Base-by-base conservation (phyloP, 1,284 basidiomycete genomes). In the Tremellales sp. region DNA sequence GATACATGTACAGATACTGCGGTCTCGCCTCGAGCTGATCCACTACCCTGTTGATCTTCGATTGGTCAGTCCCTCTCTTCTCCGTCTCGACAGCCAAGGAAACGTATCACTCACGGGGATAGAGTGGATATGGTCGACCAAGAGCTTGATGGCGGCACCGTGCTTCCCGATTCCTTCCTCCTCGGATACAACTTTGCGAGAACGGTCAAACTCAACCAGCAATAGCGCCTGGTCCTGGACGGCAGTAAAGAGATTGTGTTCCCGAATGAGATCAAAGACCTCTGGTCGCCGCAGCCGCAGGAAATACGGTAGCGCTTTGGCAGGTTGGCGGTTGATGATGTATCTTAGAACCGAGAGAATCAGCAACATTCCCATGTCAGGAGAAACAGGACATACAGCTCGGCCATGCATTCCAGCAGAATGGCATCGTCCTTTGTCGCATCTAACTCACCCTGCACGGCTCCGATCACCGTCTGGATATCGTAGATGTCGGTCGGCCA, bases 401-500 rank as follows among this genome's bases (percentile, higher is more conserved):
- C 92, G 0, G 88, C 89, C 18, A 98, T 76, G 66, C 87, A 92
- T 65, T 94, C 90, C 83, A 97, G 89, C 10, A 97, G 76, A 5
- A 87, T 65, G 0, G 80, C 78, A 1, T 74, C 71, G 33, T 81
- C 79, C 0, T 81, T 77, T 1, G 75, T 73, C 22, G 80, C 80
- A 40, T 88, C 83, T 12, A 97, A 76, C 57, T 89, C 85, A 12
- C 86, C 83, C 54, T 87, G 85, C 3, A 97, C 82, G 5, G 90
- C 90, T 13, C 88, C 79, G 35, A 95, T 88, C 43, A 97, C 87
- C 2, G 87, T 86, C 1, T 80, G 74, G 12, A 89, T 81, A 63
- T 94, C 87, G 66, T 97, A 99, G 42, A 97, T 88, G 10, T 86
- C 84, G 27, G 78, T 79, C 3, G 94, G 92, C 95, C 95, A 99